Conservation (phyloP, 768 basidiomycete species). For the Candolleomyces eurysporus region DNA sequence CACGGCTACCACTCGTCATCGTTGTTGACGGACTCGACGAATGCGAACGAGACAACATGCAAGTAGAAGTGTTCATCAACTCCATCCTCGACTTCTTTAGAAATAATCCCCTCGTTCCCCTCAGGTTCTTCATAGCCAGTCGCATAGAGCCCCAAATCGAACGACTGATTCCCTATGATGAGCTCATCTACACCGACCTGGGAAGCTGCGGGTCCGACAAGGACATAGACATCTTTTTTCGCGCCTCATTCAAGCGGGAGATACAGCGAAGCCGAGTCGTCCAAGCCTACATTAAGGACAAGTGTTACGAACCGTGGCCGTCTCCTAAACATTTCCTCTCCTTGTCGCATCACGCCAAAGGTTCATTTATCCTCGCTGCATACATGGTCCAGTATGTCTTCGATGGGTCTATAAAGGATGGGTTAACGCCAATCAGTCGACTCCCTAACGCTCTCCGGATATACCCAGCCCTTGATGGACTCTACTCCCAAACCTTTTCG, state of each 20-base stretch:
- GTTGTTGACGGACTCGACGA: constrained; percentile 20
- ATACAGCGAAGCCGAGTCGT: not conserved
- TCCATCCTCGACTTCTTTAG: not conserved
- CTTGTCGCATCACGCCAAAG: not conserved
- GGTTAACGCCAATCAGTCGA: not conserved
- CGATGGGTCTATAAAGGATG: not conserved
- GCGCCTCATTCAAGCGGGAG: not conserved
- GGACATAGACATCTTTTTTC: not conserved
- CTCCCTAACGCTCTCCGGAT: not conserved
- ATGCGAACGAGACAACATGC: constrained; percentile 7
- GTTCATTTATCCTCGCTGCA: constrained; percentile 20
- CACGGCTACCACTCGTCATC: not conserved
- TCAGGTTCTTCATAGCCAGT: not conserved
- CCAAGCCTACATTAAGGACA: not conserved
- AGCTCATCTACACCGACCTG: not conserved
- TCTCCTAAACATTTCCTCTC: not conserved
- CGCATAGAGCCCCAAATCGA: not conserved
- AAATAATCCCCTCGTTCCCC: not conserved
- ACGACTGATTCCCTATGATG: not conserved
- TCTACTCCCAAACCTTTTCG: not conserved
- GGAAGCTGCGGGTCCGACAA: not conserved
- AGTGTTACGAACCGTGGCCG: not conserved
- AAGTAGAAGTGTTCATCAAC: constrained; percentile 8
- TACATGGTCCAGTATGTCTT: not conserved
- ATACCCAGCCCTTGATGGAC: not conserved